These are phyloP conservation scores for Leptomonas seymouri DNA, from an alignment of 208 protist genomes.

Conservation along the genomic window DNA sequence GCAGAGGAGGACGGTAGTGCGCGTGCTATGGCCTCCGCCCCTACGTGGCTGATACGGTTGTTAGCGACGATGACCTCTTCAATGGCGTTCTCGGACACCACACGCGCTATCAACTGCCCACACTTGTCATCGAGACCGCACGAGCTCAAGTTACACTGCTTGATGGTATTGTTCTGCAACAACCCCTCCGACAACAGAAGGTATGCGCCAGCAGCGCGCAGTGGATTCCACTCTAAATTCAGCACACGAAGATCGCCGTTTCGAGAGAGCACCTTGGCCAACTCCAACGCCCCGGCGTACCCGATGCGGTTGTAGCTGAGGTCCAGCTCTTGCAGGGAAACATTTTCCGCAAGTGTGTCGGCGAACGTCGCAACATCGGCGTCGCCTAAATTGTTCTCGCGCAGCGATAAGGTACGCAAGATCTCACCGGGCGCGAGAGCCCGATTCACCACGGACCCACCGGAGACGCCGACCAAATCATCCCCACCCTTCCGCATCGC, in stretches of 20 bases:
- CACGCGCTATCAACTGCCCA: slow-evolving; percentile 63
- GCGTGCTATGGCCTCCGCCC: slow-evolving; percentile 78
- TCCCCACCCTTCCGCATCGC: slow-evolving; percentile 26
- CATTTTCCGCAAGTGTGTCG: slow-evolving; percentile 80
- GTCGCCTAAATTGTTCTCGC: slow-evolving; percentile 80
- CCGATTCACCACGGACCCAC: slow-evolving; percentile 67
- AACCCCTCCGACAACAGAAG: slow-evolving; percentile 78
- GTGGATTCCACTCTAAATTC: slow-evolving; percentile 91
- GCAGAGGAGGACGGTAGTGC: slow-evolving; percentile 76
- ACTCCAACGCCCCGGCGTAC: slow-evolving; percentile 68
- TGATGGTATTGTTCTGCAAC: slow-evolving; percentile 90
- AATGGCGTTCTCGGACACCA: slow-evolving; percentile 86
- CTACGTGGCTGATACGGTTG: slow-evolving; percentile 79
- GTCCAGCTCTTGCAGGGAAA: slow-evolving; percentile 75
- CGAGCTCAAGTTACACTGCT: slow-evolving; percentile 82
- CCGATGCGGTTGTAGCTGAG: slow-evolving; percentile 90
- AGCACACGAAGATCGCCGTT: slow-evolving; percentile 87
- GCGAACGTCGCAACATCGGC: slow-evolving; percentile 69
- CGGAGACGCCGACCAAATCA: slow-evolving; percentile 18
- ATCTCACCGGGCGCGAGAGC: slow-evolving; percentile 61
- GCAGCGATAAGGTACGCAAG: slow-evolving; percentile 56
- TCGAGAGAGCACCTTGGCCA: slow-evolving; percentile 72
- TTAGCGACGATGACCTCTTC: slow-evolving; percentile 91
- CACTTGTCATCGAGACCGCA: slow-evolving; percentile 82
- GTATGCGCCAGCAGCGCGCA: slow-evolving; percentile 61